Percentiles rank a stretch among this genome's conserved stretches.
phyloP scores from a whole-genome alignment of 148 eudicot genomes.

The Rhododendron ferrugineum region DNA sequence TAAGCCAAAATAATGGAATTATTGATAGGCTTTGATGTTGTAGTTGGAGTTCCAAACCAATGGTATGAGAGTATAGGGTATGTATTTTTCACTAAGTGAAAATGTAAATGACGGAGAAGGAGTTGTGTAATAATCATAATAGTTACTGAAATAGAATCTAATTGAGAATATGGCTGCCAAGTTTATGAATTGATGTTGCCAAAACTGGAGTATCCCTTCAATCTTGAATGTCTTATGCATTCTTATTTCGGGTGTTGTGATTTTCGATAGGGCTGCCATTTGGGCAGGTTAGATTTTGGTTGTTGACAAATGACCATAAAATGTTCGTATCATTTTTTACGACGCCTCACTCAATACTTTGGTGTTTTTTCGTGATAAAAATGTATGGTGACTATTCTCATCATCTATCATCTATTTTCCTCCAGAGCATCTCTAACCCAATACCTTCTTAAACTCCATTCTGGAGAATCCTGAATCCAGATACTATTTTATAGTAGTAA shows the following conservation, averaged over 20 bases:
- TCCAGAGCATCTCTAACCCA: neutral
- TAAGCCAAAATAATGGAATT: neutral
- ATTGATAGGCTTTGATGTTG: neutral
- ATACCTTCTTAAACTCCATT: too few relatives aligned
- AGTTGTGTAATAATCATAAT: neutral
- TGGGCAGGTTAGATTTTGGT: neutral
- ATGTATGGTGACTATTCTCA: too few relatives aligned
- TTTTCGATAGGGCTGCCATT: neutral
- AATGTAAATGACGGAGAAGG: neutral
- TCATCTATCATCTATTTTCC: neutral
- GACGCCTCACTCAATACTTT: too few relatives aligned
- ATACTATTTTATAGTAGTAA: too few relatives aligned
- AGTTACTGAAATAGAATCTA: neutral
- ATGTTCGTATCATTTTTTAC: too few relatives aligned
- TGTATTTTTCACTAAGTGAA: neutral
- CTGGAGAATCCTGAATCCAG: too few relatives aligned
- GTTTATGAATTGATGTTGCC: neutral
- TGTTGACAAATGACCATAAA: neutral
- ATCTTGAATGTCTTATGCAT: neutral
- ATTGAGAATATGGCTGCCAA: neutral
- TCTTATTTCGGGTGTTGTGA: neutral
- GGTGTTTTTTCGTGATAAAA: too few relatives aligned
- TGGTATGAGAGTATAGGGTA: neutral
- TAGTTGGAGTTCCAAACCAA: neutral
- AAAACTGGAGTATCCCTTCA: neutral